Evolutionary conservation across 371 early-diverging fungal species (phyloP).

Genomic region (Rhizopus delemar): DNA sequence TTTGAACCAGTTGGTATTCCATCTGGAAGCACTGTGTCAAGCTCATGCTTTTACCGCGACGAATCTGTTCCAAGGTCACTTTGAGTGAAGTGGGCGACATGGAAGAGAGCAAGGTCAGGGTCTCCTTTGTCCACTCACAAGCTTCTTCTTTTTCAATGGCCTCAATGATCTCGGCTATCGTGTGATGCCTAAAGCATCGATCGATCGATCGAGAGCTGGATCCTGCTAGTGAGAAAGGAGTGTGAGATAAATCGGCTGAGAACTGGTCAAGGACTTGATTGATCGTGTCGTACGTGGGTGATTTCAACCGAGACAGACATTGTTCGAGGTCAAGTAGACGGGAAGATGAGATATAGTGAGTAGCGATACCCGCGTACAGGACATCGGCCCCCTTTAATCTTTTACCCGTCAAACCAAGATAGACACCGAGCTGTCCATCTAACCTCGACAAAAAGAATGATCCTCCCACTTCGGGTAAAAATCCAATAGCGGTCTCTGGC

Average conservation of each 20-base stretch:
- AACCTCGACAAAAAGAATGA: constrained; percentile 92
- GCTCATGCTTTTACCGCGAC: constrained; percentile 66
- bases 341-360: constrained; percentile 93
- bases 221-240: constrained; percentile 59
- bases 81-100: constrained; percentile 92
- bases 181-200: constrained; percentile 80
- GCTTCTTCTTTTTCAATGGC: constrained; percentile 73
- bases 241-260: constrained; percentile 53
- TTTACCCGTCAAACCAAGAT: constrained; percentile 90
- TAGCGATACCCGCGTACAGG: constrained; percentile 89
- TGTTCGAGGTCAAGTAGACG: constrained; percentile 80
- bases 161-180: constrained; percentile 78
- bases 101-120: constrained; percentile 61
- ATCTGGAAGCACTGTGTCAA: constrained; percentile 83
- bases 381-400: constrained; percentile 82
- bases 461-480: constrained; percentile 96
- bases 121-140: constrained; percentile 70
- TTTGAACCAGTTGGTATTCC: constrained; percentile 83
- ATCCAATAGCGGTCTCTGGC: constrained; percentile 95
- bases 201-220: constrained; percentile 76
- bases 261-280: constrained; percentile 94
- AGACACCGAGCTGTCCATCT: constrained; percentile 92
- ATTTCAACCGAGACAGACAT: constrained; percentile 81
- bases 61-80: constrained; percentile 82
- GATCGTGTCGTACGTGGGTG: constrained; percentile 77